These are phyloP conservation scores for Schizochytrium sp. DNA, from an alignment of 108 stramenopile species.

Conservation along the genomic window DNA sequence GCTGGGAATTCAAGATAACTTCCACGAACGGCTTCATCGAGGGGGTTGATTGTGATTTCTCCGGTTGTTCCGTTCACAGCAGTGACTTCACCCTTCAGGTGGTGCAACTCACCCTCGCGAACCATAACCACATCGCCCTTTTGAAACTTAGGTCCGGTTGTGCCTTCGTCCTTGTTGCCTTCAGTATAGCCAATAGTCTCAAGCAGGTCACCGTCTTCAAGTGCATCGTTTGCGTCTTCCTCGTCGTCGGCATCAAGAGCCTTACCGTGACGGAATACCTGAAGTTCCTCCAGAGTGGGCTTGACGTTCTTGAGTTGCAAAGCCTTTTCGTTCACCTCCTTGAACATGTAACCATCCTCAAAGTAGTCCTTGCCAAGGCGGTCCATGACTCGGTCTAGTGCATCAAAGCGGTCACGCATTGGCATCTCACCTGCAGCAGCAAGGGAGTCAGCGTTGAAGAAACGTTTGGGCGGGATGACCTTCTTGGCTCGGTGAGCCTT, in stretches of 20 bases:
- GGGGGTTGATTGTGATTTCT: conserved; percentile 88
- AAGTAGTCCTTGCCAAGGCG: conserved; percentile 85
- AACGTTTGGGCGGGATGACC: conserved; percentile 89
- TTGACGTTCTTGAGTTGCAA: conserved; percentile 86
- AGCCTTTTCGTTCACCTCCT: conserved; percentile 90
- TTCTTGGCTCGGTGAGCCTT: conserved; percentile 78
- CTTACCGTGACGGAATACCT: conserved; percentile 85
- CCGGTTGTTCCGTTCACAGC: conserved; percentile 79
- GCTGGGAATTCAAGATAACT: conserved; percentile 88
- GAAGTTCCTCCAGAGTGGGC: conserved; percentile 93
- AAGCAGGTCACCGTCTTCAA: conserved; percentile 62
- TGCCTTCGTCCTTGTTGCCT: conserved; percentile 63
- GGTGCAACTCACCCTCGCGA: conserved; percentile 91
- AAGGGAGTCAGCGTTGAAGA: conserved; percentile 89
- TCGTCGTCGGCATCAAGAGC: conserved; percentile 70
- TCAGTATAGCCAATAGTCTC: conserved; percentile 75
- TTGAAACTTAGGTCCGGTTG: conserved; percentile 77
- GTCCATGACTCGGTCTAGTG: neutral
- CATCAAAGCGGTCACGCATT: conserved; percentile 66
- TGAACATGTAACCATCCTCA: conserved; percentile 90
- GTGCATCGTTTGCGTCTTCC: conserved; percentile 71
- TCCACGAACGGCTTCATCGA: conserved; percentile 64
- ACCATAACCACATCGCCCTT: conserved; percentile 95
- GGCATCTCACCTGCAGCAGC: conserved; percentile 76
- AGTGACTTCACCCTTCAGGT: conserved; percentile 89